phyloP scores from a whole-genome alignment of 345 rosid genomes.

The Anastatica hierochuntica region DNA sequence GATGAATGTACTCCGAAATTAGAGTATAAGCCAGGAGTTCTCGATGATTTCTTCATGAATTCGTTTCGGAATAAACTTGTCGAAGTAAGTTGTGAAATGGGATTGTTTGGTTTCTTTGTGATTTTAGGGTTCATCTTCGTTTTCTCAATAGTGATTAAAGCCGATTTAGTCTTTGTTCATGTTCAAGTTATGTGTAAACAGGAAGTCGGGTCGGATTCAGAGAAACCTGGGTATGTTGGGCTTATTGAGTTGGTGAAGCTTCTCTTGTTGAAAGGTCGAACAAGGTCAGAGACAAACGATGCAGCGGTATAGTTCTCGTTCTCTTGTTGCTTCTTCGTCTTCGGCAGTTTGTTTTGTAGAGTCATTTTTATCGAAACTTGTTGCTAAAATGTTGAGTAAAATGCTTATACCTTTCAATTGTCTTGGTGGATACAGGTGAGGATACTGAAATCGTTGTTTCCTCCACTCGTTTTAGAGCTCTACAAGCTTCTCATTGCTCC shows the following conservation, averaged over 20 bases:
- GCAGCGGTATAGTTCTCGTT: conserved; percentile 47
- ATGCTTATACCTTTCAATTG: too few relatives aligned
- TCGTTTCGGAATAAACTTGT: conserved; percentile 63
- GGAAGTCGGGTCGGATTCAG: conserved; percentile 96
- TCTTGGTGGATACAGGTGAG: conserved; percentile 40
- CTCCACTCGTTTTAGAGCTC: conserved; percentile 58
- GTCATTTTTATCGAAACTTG: background rate
- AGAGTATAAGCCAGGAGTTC: conserved; percentile 39
- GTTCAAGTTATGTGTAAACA: conserved; percentile 30
- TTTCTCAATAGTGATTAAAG: too few relatives aligned
- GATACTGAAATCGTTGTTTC: conserved; percentile 64
- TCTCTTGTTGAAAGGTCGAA: conserved; percentile 50
- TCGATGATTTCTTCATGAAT: conserved; percentile 52
- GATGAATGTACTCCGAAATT: conserved; percentile 18
- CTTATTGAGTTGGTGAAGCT: conserved; percentile 64
- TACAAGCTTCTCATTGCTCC: conserved; percentile 62
- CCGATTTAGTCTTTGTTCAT: conserved; percentile 1
- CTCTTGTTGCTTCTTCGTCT: background rate
- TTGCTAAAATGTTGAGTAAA: too few relatives aligned
- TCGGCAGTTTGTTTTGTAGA: background rate
- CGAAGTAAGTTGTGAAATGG: conserved; percentile 33
- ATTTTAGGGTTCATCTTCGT: too few relatives aligned
- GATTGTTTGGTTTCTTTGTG: background rate
- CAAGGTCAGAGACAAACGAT: conserved; percentile 46
- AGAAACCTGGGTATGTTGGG: conserved; percentile 76